Conservation (phyloP, 148 eudicot genomes). For the Vaccinium vitisidaea region DNA sequence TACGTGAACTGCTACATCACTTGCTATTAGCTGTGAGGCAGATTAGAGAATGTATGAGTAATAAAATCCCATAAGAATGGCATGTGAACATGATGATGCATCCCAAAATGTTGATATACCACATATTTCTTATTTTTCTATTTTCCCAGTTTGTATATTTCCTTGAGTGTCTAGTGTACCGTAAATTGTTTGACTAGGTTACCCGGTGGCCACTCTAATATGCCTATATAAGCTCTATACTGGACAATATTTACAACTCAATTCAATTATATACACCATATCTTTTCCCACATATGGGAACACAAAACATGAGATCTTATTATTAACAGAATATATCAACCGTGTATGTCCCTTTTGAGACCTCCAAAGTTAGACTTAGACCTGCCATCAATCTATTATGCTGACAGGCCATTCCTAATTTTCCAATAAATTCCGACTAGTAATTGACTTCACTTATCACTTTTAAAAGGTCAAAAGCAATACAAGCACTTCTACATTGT, state of each 20-base stretch:
- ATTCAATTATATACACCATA: too few relatives aligned
- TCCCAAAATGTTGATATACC: background rate
- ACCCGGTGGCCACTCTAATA: too few relatives aligned
- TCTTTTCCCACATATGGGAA: too few relatives aligned
- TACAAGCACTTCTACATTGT: background rate
- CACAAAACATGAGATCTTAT: background rate
- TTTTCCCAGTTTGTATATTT: background rate
- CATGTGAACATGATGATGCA: background rate
- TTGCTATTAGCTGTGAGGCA: background rate
- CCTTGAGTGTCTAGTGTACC: too few relatives aligned
- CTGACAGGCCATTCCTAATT: too few relatives aligned
- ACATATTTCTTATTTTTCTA: background rate
- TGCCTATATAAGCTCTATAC: too few relatives aligned
- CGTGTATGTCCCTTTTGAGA: background rate
- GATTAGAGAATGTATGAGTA: background rate
- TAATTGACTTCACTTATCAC: background rate
- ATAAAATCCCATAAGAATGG: background rate
- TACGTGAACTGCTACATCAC: background rate
- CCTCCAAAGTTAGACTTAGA: background rate
- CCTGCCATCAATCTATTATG: constrained; percentile 6
- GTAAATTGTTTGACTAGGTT: too few relatives aligned
- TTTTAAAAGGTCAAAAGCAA: background rate
- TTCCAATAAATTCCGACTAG: background rate
- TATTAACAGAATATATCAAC: background rate
- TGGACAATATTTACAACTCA: too few relatives aligned